phyloP scores from a whole-genome alignment of 768 basidiomycete species.

The Hemileccinum impolitum region DNA sequence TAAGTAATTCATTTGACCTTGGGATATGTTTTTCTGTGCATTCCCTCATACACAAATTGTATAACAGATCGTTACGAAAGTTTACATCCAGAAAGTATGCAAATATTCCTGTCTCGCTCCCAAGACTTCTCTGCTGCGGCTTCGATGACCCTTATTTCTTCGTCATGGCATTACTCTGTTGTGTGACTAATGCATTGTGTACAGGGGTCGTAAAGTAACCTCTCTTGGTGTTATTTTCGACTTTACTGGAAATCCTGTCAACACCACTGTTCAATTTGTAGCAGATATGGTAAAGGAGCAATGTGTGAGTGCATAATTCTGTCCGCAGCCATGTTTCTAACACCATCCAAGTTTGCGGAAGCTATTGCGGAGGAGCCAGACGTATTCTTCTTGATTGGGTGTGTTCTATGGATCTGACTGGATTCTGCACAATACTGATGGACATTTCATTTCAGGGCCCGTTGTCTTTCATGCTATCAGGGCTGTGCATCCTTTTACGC shows the following conservation, averaged over 20 bases:
- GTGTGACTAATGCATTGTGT: background rate
- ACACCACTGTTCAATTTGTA: constrained; percentile 74
- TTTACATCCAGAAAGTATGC: constrained; percentile 71
- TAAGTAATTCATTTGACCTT: constrained; percentile 14
- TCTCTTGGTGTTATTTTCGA: constrained; percentile 78
- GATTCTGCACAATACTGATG: background rate
- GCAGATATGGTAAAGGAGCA: constrained; percentile 72
- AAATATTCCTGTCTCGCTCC: background rate
- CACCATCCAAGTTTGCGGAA: constrained; percentile 57
- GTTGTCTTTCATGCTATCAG: constrained; percentile 72
- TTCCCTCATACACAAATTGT: constrained; percentile 24
- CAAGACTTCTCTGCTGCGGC: background rate
- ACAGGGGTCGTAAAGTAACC: constrained; percentile 67
- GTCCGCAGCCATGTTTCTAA: background rate
- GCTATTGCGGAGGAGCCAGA: constrained; percentile 81
- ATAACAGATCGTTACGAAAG: constrained; percentile 56
- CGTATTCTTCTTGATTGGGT: constrained; percentile 75
- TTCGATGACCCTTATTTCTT: too few species aligned
- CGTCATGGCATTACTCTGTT: too few species aligned
- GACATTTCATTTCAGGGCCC: constrained; percentile 47
- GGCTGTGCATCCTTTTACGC: constrained; percentile 65
- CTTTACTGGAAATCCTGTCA: constrained; percentile 66
- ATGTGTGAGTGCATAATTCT: constrained; percentile 48
- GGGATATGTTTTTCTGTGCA: background rate
- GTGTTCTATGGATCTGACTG: constrained; percentile 14